phyloP scores from a whole-genome alignment of 73 alveolate genomes.

The Uronychia setigera region DNA sequence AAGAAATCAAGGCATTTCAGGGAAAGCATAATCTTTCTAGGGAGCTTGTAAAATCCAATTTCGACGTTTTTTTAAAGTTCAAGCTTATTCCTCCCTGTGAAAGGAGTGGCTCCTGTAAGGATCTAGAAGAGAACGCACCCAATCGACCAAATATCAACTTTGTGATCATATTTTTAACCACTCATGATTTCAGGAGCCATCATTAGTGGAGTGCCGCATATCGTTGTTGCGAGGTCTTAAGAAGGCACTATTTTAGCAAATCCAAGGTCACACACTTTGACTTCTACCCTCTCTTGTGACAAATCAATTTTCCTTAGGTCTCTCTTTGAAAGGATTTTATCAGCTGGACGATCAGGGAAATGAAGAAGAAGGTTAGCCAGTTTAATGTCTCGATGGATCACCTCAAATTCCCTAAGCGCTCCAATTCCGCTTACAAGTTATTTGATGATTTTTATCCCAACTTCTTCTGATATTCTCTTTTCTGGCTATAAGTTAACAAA shows the following conservation, averaged over 20 bases:
- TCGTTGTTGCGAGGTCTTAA: slow-evolving; percentile 35
- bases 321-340: not conserved
- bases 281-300: not conserved
- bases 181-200: slow-evolving; percentile 91
- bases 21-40: slow-evolving; percentile 24
- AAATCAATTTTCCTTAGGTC: slow-evolving; percentile 21
- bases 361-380: slow-evolving; percentile 56
- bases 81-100: slow-evolving; percentile 35
- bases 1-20: slow-evolving; percentile 41
- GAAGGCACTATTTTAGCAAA: slow-evolving; percentile 36
- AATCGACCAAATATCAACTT: slow-evolving; percentile 82
- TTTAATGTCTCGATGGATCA: slow-evolving; percentile 60
- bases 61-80: slow-evolving; percentile 26
- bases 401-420: slow-evolving; percentile 14
- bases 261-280: slow-evolving; percentile 59
- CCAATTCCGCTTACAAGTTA: slow-evolving; percentile 43
- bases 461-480: not conserved
- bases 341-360: slow-evolving; percentile 27
- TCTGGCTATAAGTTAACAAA: not conserved
- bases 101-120: slow-evolving; percentile 72
- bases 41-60: slow-evolving; percentile 41
- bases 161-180: slow-evolving; percentile 60
- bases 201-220: slow-evolving; percentile 79
- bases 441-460: not conserved
- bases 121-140: slow-evolving; percentile 76